phyloP scores from a whole-genome alignment of 768 basidiomycete species.

The Leccinum rimulosum region DNA sequence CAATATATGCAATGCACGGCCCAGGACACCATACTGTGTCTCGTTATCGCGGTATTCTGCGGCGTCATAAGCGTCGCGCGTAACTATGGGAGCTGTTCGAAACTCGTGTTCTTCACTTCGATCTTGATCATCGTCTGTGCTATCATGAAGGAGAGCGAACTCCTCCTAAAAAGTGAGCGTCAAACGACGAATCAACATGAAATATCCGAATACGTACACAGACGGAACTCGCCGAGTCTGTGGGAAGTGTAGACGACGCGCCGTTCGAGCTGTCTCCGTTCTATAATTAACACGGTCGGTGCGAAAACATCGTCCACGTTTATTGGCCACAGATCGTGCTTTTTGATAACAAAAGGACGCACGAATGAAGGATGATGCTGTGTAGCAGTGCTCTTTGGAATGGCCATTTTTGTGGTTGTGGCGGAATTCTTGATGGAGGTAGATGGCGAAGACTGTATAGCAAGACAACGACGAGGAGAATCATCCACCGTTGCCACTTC shows the following conservation, averaged over 20 bases:
- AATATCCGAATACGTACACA: constrained; percentile 23
- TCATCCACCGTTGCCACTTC: constrained; percentile 17
- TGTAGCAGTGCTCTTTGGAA: constrained; percentile 3
- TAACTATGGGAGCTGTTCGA: constrained; percentile 50
- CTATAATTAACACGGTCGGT: constrained; percentile 8
- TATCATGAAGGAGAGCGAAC: constrained; percentile 31
- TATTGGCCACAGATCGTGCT: background rate
- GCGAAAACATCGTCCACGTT: background rate
- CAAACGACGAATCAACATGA: background rate
- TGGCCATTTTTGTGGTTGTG: constrained; percentile 13
- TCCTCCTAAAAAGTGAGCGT: constrained; percentile 24
- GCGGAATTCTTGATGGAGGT: background rate
- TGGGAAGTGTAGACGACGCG: background rate
- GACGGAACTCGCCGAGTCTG: constrained; percentile 6
- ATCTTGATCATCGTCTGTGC: constrained; percentile 12
- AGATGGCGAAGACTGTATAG: constrained; percentile 12
- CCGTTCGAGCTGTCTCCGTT: constrained; percentile 4
- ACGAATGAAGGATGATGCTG: constrained; percentile 5
- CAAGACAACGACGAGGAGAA: constrained; percentile 3
- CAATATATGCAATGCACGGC: constrained; percentile 46
- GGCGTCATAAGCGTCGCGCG: constrained; percentile 45
- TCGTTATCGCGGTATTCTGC: constrained; percentile 33
- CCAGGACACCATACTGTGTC: constrained; percentile 64
- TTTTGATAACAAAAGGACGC: constrained; percentile 3
- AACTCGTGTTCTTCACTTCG: constrained; percentile 33